These are phyloP conservation scores for Rhynchosporium graminicola DNA, from an alignment of 2,329 filamentous ascomycete genomes.

Conservation along the genomic window DNA sequence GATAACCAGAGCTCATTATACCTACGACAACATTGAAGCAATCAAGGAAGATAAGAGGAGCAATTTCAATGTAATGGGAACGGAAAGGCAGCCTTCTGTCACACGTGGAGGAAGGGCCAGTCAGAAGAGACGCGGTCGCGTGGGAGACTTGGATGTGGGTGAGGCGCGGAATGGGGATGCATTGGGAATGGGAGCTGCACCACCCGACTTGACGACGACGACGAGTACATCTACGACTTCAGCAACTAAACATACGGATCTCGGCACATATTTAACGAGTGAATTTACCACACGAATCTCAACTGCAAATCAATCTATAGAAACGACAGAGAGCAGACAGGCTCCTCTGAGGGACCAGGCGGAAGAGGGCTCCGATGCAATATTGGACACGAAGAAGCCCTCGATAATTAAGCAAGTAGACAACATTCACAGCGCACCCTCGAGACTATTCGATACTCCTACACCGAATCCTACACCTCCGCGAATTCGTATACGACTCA, in stretches of 20 bases:
- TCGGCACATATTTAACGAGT: neutral
- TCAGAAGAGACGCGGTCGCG: conserved; percentile 5
- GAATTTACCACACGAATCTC: neutral
- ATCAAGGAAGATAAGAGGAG: neutral
- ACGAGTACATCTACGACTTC: neutral
- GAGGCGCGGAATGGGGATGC: conserved; percentile 9
- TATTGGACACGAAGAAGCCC: neutral
- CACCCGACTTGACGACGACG: neutral
- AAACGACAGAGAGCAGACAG: neutral
- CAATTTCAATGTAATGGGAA: conserved; percentile 9
- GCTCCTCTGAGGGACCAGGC: neutral
- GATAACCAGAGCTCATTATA: neutral
- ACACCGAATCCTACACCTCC: neutral
- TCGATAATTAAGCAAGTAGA: neutral
- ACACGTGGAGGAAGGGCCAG: conserved; percentile 5
- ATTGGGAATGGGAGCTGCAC: neutral
- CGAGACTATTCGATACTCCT: neutral
- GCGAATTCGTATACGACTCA: neutral
- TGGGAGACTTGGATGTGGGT: conserved; percentile 8
- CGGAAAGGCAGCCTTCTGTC: conserved; percentile 3
- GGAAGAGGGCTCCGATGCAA: neutral
- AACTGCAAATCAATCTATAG: neutral
- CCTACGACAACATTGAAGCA: neutral
- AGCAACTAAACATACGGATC: neutral
- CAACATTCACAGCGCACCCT: neutral